Base-by-base conservation (phyloP, 768 basidiomycete genomes). In the Mycena amicta region DNA sequence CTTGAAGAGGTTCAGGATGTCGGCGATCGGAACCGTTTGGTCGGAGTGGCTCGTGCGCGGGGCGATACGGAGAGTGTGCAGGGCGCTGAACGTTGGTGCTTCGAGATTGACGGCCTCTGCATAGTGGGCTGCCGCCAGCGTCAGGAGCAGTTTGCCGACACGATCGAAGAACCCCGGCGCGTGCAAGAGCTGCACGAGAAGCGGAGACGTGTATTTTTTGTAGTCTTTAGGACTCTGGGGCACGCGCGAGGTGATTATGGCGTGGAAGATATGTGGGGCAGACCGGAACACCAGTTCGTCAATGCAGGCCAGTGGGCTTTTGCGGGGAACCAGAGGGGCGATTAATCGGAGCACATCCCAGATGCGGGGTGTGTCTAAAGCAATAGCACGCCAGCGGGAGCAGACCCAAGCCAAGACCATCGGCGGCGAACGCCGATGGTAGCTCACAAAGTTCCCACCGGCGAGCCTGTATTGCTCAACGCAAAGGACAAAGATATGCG, bases 321-420 rank as follows among this genome's bases (percentile, higher is more conserved):
- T 15, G 43, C 43, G 23, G 16, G 50, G 40, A 16, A 16, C 50
- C 1, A 15, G 25, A 0, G 56, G 50, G 4, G 43, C 46, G 15
- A 50, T 51, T 2, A 57, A 51, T 26, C 28, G 26, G 3, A 57
- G 25, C 4, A 51, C 50, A 8, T 37, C 28, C 56, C 56, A 57
- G 31, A 57, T 27, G 28, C 39, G 41, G 5, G 56, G 40, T 23
- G 28, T 45, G 23, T 41, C 30, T 3, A 57, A 39, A 23, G 33
- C 40, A n/a, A 50, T 56, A 27, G 31, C 39, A 47, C 56, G 33
- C 56, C 56, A 57, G 13, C 50, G 49, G 22, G 43, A 47, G 30
- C 50, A 57, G n/a, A 57, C 56, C 23, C 56, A 39, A 11, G 50
- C 39, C 2, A 57, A 20, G 22, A 45, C 22, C 43, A 45, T 45